These are phyloP conservation scores for Mediolabrus comicus DNA, from an alignment of 108 stramenopile species.

Conservation along the genomic window DNA sequence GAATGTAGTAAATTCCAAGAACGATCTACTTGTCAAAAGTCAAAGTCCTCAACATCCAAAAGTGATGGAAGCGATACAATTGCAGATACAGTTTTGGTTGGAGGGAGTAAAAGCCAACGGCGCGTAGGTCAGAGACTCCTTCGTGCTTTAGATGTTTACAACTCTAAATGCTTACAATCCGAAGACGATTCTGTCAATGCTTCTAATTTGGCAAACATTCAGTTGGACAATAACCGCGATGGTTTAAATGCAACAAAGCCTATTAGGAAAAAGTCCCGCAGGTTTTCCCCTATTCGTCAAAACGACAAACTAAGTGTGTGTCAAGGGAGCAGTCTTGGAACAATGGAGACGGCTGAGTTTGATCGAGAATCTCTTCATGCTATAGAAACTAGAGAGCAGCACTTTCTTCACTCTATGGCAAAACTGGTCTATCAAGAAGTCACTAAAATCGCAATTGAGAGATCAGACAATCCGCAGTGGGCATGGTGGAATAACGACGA, in stretches of 20 bases:
- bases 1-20: constrained; percentile 50
- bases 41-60: background rate
- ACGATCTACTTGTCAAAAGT: constrained; percentile 3
- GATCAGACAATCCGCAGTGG: constrained; percentile 14
- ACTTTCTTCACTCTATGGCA: constrained; percentile 14
- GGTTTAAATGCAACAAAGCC: background rate
- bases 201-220: constrained; percentile 3
- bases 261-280: background rate
- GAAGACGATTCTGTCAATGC: background rate
- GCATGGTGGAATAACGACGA: constrained; percentile 28
- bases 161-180: constrained; percentile 16
- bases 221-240: background rate
- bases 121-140: constrained; percentile 52
- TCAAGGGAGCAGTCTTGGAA: too few species aligned
- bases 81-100: constrained; percentile 16
- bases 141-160: constrained; percentile 29
- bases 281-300: background rate
- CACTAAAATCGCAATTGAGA: constrained; percentile 16
- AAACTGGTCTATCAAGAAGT: constrained; percentile 21
- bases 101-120: constrained; percentile 66
- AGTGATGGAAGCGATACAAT: constrained; percentile 2
- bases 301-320: background rate
- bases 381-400: constrained; percentile 1
- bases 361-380: background rate
- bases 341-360: background rate